These are phyloP conservation scores for Neurospora sublineolata DNA, from an alignment of 495 filamentous ascomycete genomes.

Conservation along the genomic window DNA sequence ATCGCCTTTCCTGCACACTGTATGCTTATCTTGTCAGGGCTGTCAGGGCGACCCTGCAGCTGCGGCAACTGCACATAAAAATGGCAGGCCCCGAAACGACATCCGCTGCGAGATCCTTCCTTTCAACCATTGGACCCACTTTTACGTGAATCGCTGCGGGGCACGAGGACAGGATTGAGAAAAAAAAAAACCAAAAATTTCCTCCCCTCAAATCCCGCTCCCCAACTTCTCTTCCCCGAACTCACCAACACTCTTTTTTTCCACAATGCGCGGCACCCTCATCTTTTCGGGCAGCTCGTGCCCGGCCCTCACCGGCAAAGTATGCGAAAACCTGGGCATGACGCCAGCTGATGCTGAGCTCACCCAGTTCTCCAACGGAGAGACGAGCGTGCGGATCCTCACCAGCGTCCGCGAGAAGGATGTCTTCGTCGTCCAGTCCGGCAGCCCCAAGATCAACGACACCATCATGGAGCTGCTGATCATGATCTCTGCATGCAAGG, in stretches of 20 bases:
- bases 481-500: conserved; percentile 97
- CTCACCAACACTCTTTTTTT: background rate
- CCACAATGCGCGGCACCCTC: conserved; percentile 43
- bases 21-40: background rate
- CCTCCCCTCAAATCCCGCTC: conserved; percentile 4
- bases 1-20: background rate
- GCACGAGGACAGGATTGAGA: background rate
- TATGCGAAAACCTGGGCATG: conserved; percentile 51
- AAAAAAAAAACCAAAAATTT: conserved; percentile 1
- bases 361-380: conserved; percentile 60
- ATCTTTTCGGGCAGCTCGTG: conserved; percentile 48
- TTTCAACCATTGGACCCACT: background rate
- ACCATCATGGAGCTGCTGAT: conserved; percentile 97
- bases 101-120: background rate
- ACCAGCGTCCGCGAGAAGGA: conserved; percentile 94
- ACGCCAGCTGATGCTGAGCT: conserved; percentile 44
- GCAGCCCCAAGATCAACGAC: conserved; percentile 93
- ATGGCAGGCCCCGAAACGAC: background rate
- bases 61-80: background rate
- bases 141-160: background rate
- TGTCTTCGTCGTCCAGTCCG: conserved; percentile 97
- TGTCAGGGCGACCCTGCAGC: background rate
- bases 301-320: conserved; percentile 43
- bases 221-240: conserved; percentile 1
- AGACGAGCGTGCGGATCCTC: conserved; percentile 89